Evolutionary conservation across 23 red algal species (phyloP), one percentile per base, ranked within the genome.

Genomic region (Chondrus crispus): DNA sequence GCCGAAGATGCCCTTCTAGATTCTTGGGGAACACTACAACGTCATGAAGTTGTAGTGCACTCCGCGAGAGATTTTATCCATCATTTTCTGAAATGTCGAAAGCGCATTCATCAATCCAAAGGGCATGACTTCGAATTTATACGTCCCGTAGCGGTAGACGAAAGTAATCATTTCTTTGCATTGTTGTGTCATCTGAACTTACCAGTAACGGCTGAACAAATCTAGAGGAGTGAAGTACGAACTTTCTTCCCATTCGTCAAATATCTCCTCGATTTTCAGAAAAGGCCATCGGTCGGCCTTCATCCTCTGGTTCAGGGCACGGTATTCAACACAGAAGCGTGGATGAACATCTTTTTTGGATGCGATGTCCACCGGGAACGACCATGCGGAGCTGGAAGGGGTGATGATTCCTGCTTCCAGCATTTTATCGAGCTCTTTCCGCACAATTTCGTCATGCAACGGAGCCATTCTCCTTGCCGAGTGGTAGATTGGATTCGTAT

Each of bases 11-110:
- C 26, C 43, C 38, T 16, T 77, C 71, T 10, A 1, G 38, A 7
- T 0, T 26, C 9, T 9, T 35, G 0, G 19, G 43, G 19, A 77
- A 2, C n/a, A 77, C 43, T 0, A 77, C 11, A 37, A 1, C 44
- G 20, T 77, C 71, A 44, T 77, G 7, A 12, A 48, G 12, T 26
- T 77, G 43, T 24, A 48, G 29, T 2, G 9, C 26, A 10, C 9
- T 24, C 10, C 13, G 24, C 26, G 44, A 22, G 11, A 48, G 11
- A 77, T 48, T 46, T 66, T 68, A 22, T 6, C 44, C 22, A 68
- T 62, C 43, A 68, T 68, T 29, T 51, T 28, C 32, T 85, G 81
- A 68, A 85, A 69, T 54, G 81, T 85, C 13, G 81, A 47, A 18
- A 29, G 57, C 3, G 53, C 81, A 20, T 85, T 85, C 35, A 41